Evolutionary conservation across 257 asterid genomes (phyloP).

Genomic region (Solanum chiquidenum): DNA sequence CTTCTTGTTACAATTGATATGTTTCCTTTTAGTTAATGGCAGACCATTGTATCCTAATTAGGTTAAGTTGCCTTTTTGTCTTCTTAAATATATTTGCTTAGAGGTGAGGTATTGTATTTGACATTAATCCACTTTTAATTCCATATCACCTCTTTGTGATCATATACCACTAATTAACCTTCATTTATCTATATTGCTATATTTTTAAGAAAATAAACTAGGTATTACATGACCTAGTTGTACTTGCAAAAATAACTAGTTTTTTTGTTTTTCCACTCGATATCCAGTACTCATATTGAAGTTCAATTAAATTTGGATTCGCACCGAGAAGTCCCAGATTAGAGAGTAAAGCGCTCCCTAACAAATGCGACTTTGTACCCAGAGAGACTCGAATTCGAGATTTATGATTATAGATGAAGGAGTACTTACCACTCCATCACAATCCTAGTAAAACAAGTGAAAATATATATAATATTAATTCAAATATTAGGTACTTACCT

Average conservation of each 20-base stretch:
- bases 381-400: too few relatives aligned
- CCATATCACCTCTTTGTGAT: not conserved
- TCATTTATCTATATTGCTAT: not conserved
- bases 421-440: too few relatives aligned
- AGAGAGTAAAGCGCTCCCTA: too few relatives aligned
- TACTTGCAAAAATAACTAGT: not conserved
- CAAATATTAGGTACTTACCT: too few relatives aligned
- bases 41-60: conserved; percentile 4
- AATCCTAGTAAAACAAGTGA: too few relatives aligned
- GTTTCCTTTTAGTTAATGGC: conserved; percentile 1
- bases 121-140: not conserved
- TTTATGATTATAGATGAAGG: too few relatives aligned
- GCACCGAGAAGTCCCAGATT: too few relatives aligned
- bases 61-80: not conserved
- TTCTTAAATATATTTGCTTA: not conserved
- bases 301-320: too few relatives aligned
- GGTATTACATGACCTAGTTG: not conserved
- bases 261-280: too few relatives aligned
- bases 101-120: not conserved
- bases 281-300: too few relatives aligned
- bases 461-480: too few relatives aligned
- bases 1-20: not conserved
- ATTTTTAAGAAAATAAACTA: not conserved
- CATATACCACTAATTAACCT: not conserved
- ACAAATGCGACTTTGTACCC: too few relatives aligned